Percentiles rank a stretch among this genome's conserved stretches.
Evolutionary conservation across 768 basidiomycete species (phyloP).

Genomic region (Dendrothele bispora): DNA sequence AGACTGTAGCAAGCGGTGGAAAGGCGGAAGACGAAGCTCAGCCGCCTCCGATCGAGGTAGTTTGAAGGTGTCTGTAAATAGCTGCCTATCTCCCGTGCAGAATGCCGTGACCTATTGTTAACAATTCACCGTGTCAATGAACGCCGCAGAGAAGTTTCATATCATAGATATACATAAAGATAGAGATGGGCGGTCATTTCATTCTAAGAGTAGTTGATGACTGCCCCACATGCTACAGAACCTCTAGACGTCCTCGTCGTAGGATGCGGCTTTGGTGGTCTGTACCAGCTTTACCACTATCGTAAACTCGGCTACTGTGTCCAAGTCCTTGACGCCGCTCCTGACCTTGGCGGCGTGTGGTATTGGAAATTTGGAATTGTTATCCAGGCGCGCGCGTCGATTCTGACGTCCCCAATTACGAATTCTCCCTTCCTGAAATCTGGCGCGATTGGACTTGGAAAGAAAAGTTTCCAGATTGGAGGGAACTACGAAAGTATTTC

Average conservation of each 20-base stretch:
- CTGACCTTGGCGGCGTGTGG: slow-evolving; percentile 15
- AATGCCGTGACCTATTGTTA: too few relatives aligned
- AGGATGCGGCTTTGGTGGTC: slow-evolving; percentile 3
- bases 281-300: slow-evolving; percentile 4
- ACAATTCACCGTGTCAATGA: too few relatives aligned
- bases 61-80: too few relatives aligned
- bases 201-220: too few relatives aligned
- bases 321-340: slow-evolving; percentile 14
- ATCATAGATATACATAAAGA: too few relatives aligned
- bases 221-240: neutral
- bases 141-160: too few relatives aligned
- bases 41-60: too few relatives aligned
- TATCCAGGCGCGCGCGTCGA: slow-evolving; percentile 15
- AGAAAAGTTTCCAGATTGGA: slow-evolving; percentile 9
- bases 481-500: slow-evolving; percentile 12
- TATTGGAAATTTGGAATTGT: slow-evolving; percentile 12
- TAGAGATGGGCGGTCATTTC: too few relatives aligned
- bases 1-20: too few relatives aligned
- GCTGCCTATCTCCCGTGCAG: too few relatives aligned
- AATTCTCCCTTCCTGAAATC: slow-evolving; percentile 10
- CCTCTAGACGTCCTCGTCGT: slow-evolving; percentile 7
- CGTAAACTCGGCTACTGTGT: slow-evolving; percentile 12
- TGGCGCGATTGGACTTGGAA: slow-evolving; percentile 12
- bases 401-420: slow-evolving; percentile 12
- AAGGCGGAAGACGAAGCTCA: too few relatives aligned